Base-by-base conservation (phyloP, 306 rosid species). In the Vigna nakashimae region DNA sequence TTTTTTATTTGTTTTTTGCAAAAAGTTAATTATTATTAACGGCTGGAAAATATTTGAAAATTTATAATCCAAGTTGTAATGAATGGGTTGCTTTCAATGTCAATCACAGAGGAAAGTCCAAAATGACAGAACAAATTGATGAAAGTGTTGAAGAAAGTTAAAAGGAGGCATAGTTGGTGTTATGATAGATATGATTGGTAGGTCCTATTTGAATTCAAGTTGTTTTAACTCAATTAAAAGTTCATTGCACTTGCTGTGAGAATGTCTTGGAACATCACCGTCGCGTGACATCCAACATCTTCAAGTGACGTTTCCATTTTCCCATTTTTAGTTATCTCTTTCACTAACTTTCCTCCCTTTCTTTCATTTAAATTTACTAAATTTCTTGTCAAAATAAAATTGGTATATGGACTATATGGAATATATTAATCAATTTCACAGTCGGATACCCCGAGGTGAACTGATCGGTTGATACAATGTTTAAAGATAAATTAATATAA, bases 231-330 rank as follows among this genome's bases (percentile, higher is more conserved):
- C 3, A 2, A 26, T 26, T 26, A 40, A 2, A 79, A 79, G 79
- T 79, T 63, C 79, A 69, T 74, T 83, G 81, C n/a, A 83, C 75
- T 43, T 69, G 79, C 46, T 75, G 36, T 13, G 70, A 45, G 59
- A 62, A 74, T 68, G 78, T 74, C 69, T 10, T 46, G 38, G 48
- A 49, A 65, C 15, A 65, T 77, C 59, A 60, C 50, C 73, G 43
- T 79, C 74, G 71, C 68, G 11, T 40, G 32, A 30, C 32, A 30
- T 4, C 32, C 32, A 30, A 30, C 32, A 30, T 30, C 5, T 30
- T 3, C 0, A 30, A 30, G 5, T 79, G 84, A 63, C 78, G 77
- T 74, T 69, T 79, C 69, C 49, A 79, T 45, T 43, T 16, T 53
- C 52, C 20, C 77, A 2, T 32, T 62, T 40, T 15, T 59, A 9